Evolutionary conservation across 2,329 filamentous ascomycete species (phyloP), one percentile per base, ranked within the genome.

Genomic region (Beauveria bassiana): DNA sequence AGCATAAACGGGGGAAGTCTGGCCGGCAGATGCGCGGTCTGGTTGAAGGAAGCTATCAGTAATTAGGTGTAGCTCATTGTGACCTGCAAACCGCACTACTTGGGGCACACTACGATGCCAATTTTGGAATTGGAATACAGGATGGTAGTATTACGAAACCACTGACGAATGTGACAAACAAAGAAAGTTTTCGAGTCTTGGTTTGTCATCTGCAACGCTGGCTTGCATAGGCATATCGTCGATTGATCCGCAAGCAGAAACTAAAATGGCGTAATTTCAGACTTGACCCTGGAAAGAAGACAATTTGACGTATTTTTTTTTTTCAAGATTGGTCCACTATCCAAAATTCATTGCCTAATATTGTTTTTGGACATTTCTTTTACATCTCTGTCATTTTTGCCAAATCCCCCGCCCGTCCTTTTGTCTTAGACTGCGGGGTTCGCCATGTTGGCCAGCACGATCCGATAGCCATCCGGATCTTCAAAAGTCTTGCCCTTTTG

Each of bases 381-480:
- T 34, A 12, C n/a, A 6, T 24, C 20, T 34, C 45, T 26, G 1
- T 24, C 20, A 3, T 42, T 45, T 34, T 14, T 34, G 31, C 12
- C 31, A 12, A 34, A 5, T 34, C 31, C 31, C 10, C 31, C 45
- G 14, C 8, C 43, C n/a, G 28, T 2, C 28, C 18, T 56, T 20
- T 56, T 20, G 5, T 22, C 16, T 54, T 52, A 60, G 28, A 31
- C 59, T 43, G 59, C 46, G 43, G 49, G 61, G 57, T 56, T 65
- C 5, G 46, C 53, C 64, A 68, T 67, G 34, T 75, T 74, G 26
- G 69, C 74, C 40, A 80, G 66, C 42, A 79, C 77, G 45, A 78
- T 66, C 8, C 76, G 68, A 68, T 77, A 80, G 18, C 77, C 78
- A 68, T 80, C 78, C 10, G 74, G 68, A 66, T 79, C 77, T 59